These are phyloP conservation scores for Malus hybrid DNA, from an alignment of 331 rosid species.

Conservation along the genomic window DNA sequence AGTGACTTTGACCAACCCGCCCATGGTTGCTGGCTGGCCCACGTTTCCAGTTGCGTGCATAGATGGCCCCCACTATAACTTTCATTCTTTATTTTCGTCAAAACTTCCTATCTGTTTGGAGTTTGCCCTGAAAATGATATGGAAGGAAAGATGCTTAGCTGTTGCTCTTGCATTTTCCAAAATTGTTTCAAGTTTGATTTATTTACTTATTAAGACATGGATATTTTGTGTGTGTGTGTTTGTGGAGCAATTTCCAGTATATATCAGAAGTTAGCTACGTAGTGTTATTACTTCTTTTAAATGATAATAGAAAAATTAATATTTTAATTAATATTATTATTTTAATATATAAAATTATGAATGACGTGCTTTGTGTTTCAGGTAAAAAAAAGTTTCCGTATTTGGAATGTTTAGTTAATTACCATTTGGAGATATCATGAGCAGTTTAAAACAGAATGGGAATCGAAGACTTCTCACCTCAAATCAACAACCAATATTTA, in stretches of 20 bases:
- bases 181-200: not conserved
- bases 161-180: not conserved
- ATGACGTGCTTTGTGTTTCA: too few relatives aligned
- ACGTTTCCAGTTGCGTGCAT: not conserved
- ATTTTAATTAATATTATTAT: too few relatives aligned
- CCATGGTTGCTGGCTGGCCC: not conserved
- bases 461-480: too few relatives aligned
- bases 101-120: not conserved
- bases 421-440: too few relatives aligned
- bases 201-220: not conserved
- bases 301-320: too few relatives aligned
- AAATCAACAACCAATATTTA: too few relatives aligned
- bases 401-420: too few relatives aligned
- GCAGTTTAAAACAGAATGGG: too few relatives aligned
- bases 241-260: not conserved
- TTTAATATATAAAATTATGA: too few relatives aligned
- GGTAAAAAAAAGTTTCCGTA: too few relatives aligned
- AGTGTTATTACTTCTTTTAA: too few relatives aligned
- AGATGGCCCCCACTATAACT: not conserved
- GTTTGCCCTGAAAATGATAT: not conserved
- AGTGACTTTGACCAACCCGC: slow-evolving; percentile 13
- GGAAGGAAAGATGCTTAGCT: not conserved
- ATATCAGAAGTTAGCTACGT: too few relatives aligned
- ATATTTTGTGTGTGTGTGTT: not conserved
- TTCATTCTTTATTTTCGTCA: not conserved